Base-by-base conservation (phyloP, 306 rosid species). In the Vigna hirtella region DNA sequence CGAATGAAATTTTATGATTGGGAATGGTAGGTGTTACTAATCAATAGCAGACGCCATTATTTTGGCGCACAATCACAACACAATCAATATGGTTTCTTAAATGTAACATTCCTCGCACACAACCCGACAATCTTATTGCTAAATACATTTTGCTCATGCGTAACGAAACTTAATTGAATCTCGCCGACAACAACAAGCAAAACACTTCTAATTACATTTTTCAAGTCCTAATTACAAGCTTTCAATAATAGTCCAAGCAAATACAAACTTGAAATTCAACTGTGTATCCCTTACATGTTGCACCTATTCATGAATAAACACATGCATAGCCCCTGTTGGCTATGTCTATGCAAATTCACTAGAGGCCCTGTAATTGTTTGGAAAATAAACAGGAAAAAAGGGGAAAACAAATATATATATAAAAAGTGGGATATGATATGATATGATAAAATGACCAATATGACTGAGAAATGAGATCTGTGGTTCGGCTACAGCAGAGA, bases 161-260 rank as follows among this genome's bases (percentile, higher is more conserved):
- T 67, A 47, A 47, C 47, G 57, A 68, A 24, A 24, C 56, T 42
- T 68, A 24, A 24, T 10, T 3, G 5, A 11, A 45, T 57, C 62
- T 52, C 16, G 36, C 51, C 14, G 48, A 65, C 24, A 40, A 17
- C 65, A 55, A 56, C 64, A 58, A 58, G 9, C 64, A 73, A 59
- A 32, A 12, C 57, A 72, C 56, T 58, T 74, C 57, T 50, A 36
- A 6, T 36, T 61, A 51, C 73, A 64, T 42, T 79, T 42, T 79
- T 42, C 48, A 53, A 30, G 64, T 49, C 77, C 81, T 51, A 83
- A 68, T 79, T 74, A 78, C 86, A 79, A 66, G 55, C 83, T 72
- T 71, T 65, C 45, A n/a, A 50, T 24, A 59, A 30, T 4, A 64
- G 30, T 62, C 57, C 65, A 72, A 62, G 3, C 83, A 72, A 53